Conservation (phyloP, 2,329 filamentous ascomycete genomes). For the Aureobasidium sp. region DNA sequence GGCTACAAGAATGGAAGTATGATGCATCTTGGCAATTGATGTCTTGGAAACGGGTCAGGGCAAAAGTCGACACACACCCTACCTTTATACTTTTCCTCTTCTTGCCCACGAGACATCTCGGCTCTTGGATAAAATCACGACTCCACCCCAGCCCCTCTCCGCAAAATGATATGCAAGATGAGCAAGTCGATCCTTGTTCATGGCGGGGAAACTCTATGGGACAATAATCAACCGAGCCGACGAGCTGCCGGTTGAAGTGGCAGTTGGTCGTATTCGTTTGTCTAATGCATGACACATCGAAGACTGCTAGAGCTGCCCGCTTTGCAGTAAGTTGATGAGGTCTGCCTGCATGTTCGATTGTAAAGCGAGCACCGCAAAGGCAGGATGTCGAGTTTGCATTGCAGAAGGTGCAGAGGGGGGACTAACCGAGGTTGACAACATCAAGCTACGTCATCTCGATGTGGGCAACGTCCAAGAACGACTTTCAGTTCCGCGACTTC, state of each 20-base stretch:
- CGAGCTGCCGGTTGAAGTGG: background rate
- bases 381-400: background rate
- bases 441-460: background rate
- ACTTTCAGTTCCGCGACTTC: background rate
- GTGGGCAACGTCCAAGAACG: background rate
- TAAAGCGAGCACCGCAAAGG: background rate
- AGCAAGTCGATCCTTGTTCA: conserved; percentile 1
- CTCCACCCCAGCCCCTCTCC: conserved; percentile 10
- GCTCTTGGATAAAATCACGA: conserved; percentile 4
- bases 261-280: background rate
- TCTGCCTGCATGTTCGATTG: background rate
- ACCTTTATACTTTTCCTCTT: background rate
- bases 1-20: background rate
- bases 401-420: background rate
- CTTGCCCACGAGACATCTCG: background rate
- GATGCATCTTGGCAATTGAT: conserved; percentile 1
- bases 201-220: conserved; percentile 10
- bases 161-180: conserved; percentile 6
- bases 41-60: background rate
- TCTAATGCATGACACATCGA: no score
- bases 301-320: no score
- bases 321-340: background rate
- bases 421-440: background rate
- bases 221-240: background rate
- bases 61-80: no score